Evolutionary conservation across 129 eudicot genomes (phyloP).

Genomic region (Mikania micrantha): DNA sequence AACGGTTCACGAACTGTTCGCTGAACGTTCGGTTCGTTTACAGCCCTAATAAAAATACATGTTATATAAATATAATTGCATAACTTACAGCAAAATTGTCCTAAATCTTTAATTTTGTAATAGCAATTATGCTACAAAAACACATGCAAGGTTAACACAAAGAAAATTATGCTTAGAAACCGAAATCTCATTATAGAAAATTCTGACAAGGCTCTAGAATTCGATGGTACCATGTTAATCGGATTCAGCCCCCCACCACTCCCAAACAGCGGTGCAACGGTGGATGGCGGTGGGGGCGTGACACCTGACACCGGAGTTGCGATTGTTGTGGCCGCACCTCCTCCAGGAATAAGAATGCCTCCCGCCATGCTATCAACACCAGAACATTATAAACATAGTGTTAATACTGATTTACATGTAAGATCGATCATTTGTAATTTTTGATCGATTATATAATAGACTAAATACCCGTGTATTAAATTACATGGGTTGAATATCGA

Average conservation of each 20-base stretch:
- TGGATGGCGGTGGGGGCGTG: slow-evolving; percentile 33
- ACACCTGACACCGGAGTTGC: not conserved
- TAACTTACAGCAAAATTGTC: slow-evolving; percentile 22
- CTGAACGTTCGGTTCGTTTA: too few relatives aligned
- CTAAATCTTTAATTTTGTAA: slow-evolving; percentile 22
- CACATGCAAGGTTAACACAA: slow-evolving; percentile 12
- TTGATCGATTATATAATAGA: too few relatives aligned
- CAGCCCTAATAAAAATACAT: not conserved
- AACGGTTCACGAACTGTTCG: too few relatives aligned
- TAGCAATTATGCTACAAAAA: slow-evolving; percentile 10
- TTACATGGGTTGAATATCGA: too few relatives aligned
- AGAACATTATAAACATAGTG: not conserved
- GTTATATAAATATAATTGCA: not conserved
- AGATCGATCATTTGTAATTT: too few relatives aligned
- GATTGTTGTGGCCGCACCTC: slow-evolving; percentile 24
- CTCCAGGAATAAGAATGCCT: slow-evolving; percentile 28
- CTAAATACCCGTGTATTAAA: too few relatives aligned
- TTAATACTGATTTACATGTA: too few relatives aligned
- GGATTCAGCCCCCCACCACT: slow-evolving; percentile 31
- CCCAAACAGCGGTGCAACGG: slow-evolving; percentile 15
- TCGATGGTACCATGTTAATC: slow-evolving; percentile 18
- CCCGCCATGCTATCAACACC: slow-evolving; percentile 49
- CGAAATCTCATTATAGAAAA: not conserved
- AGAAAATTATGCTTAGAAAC: not conserved
- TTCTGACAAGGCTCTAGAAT: slow-evolving; percentile 13